Evolutionary conservation across 2,329 filamentous ascomycete genomes (phyloP), one percentile per base, ranked within the genome.

Genomic region (Ceratocystis cacaofunesta): DNA sequence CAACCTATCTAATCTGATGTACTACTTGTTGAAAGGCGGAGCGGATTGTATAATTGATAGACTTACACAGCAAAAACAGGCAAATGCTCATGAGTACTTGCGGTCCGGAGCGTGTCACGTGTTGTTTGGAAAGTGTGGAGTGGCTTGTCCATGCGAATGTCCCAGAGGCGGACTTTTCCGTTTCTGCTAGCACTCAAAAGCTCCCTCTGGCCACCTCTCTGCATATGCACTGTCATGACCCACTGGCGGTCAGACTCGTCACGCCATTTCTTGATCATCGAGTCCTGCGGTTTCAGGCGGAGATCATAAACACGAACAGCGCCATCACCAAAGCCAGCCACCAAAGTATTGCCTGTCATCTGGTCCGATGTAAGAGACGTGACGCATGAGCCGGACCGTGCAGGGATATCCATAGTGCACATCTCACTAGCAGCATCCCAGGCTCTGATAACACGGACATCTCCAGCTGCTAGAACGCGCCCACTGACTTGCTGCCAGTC

Each of bases 401-500:
- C 94, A 43, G 92, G 91, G 63, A 99, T 96, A 73, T 99, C 94
- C 78, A 87, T 89, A 64, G 90, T 84, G 76, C 92, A 97, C 46
- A 94, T 87, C 78, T 99, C 94, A 55, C 90, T 89, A 6, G 90
- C 90, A 17, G 92, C 92, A 72, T 95, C 94, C 94, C 94, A 99
- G 43, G 97, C 90, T 44, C 92, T 84, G 70, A 99, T 96, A 43
- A 96, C 89, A 66, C 94, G 89, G 64, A 96, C 90, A 73, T 99
- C 94, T 57, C 94, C 94, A 10, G 94, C 94, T 41, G 97, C 94
- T n/a, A 99, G 81, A 6, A 95, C 87, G 68, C 90, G 89, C 6
- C 94, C 94, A 70, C 90, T 90, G n/a, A 95, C 92, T 76, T 99
- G 94, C 74, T 97, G 92, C 94, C 94, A 99, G 74, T 99, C 92